Evolutionary conservation across 768 basidiomycete species (phyloP).

Genomic region (Macrolepiota albuminosa): DNA sequence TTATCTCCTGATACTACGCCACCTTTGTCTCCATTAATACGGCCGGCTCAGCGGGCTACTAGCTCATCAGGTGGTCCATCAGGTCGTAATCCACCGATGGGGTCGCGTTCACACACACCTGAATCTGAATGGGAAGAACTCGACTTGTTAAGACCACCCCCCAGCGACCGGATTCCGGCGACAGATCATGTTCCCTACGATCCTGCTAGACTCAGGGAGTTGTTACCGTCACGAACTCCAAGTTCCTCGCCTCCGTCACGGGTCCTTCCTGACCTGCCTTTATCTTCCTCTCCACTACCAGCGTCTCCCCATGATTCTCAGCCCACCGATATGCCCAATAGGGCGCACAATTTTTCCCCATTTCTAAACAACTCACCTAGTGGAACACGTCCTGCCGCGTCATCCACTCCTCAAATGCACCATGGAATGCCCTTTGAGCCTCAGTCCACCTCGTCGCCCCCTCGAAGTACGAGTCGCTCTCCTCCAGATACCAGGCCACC

Average conservation of each 20-base stretch:
- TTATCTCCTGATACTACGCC: conserved; percentile 1
- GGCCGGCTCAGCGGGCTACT: not conserved
- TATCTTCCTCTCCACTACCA: not conserved
- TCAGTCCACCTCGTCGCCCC: conserved; percentile 7
- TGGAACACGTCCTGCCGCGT: not conserved
- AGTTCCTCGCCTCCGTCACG: conserved; percentile 1
- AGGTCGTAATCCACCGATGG: not conserved
- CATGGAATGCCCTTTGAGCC: conserved; percentile 1
- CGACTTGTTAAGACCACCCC: not conserved
- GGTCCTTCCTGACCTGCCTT: not conserved
- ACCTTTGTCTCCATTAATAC: not conserved
- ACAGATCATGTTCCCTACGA: no score
- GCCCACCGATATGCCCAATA: not conserved
- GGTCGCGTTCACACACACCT: not conserved
- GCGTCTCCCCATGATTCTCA: not conserved
- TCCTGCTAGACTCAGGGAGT: not conserved
- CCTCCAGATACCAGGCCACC: not conserved
- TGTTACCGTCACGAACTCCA: not conserved
- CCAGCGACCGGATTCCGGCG: not conserved
- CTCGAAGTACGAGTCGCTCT: not conserved
- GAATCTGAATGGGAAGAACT: not conserved
- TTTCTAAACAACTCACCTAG: not conserved
- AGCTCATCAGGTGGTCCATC: not conserved
- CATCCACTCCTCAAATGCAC: not conserved
- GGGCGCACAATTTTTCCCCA: not conserved